phyloP scores from a whole-genome alignment of 2,329 filamentous ascomycete genomes.

The Hyphodiscus sp. region DNA sequence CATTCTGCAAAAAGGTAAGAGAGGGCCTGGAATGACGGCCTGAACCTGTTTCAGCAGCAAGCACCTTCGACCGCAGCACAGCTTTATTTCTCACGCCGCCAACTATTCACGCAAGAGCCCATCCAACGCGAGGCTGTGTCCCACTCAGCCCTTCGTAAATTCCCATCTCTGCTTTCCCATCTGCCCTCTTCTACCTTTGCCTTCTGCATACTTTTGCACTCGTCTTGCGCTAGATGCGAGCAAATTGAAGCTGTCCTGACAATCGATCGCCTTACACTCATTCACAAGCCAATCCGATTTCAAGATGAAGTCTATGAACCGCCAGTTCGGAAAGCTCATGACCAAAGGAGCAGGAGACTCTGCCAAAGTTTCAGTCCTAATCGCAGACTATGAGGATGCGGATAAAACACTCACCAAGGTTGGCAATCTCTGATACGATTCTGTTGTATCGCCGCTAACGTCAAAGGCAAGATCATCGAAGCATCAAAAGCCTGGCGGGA shows the following conservation, averaged over 20 bases:
- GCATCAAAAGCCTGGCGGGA: constrained; percentile 72
- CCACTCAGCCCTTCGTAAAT: neutral
- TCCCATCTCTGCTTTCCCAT: neutral
- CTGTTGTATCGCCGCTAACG: constrained; percentile 8
- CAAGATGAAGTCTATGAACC: constrained; percentile 65
- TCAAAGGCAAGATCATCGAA: constrained; percentile 57
- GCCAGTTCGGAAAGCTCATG: constrained; percentile 67
- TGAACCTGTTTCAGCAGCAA: neutral
- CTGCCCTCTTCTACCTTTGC: neutral
- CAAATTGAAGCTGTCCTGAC: constrained; percentile 1
- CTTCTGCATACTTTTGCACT: neutral
- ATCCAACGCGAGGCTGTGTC: neutral
- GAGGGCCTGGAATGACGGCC: constrained; percentile 3
- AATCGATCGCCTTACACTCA: constrained; percentile 6
- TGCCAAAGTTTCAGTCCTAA: constrained; percentile 65
- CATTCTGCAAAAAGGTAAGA: neutral
- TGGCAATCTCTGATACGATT: constrained; percentile 22
- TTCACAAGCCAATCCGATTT: constrained; percentile 5
- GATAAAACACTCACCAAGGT: constrained; percentile 70
- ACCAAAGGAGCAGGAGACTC: constrained; percentile 65
- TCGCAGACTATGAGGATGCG: constrained; percentile 76
- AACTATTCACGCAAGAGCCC: neutral
- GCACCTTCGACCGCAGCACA: neutral
- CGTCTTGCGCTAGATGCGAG: neutral
- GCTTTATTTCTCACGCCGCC: neutral